phyloP scores from a whole-genome alignment of 306 rosid species.

The Corylus americana region DNA sequence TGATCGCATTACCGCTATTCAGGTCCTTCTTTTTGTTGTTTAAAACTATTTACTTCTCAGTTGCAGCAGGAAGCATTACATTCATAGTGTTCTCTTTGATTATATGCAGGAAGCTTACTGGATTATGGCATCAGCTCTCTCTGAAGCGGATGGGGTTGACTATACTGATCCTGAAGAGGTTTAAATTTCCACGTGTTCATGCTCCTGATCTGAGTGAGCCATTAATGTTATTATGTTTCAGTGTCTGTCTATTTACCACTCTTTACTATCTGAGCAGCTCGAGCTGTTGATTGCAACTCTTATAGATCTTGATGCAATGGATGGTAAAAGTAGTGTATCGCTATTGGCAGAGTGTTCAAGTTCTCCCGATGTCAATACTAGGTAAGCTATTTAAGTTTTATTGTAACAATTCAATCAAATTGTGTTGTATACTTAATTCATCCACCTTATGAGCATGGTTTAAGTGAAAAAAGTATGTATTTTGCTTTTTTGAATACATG shows the following conservation, averaged over 20 bases:
- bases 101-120: conserved; percentile 80
- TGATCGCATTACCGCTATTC: conserved; percentile 69
- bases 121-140: conserved; percentile 92
- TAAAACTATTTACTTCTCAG: conserved; percentile 5
- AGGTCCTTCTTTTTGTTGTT: conserved; percentile 46
- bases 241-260: conserved; percentile 12
- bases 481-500: not conserved
- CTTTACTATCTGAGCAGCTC: conserved; percentile 57
- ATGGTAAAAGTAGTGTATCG: conserved; percentile 82
- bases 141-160: conserved; percentile 95
- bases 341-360: conserved; percentile 85
- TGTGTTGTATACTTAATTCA: conserved; percentile 8
- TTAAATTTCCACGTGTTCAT: conserved; percentile 25
- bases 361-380: conserved; percentile 85
- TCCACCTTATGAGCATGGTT: not conserved
- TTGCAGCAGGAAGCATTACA: conserved; percentile 24
- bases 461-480: not conserved
- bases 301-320: conserved; percentile 96
- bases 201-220: conserved; percentile 21
- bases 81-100: conserved; percentile 21
- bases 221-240: conserved; percentile 13
- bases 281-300: conserved; percentile 86
- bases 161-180: conserved; percentile 99
- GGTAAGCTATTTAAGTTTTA: conserved; percentile 47
- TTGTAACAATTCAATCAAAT: conserved; percentile 5